Evolutionary conservation across 2,329 filamentous ascomycete species (phyloP).

Genomic region (Ceratocystis huliohia): DNA sequence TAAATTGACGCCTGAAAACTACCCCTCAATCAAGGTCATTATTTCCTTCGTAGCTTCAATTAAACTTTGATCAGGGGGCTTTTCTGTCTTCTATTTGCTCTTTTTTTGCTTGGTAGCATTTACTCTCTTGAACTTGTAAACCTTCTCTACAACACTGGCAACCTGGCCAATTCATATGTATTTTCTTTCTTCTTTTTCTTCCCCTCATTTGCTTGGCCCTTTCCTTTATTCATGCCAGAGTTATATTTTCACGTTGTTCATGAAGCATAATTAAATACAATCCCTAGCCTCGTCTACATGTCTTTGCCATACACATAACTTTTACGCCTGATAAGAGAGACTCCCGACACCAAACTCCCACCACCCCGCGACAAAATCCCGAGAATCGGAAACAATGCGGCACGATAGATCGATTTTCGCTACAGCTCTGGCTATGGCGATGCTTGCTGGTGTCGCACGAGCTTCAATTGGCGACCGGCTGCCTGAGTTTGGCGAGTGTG

Average conservation of each 20-base stretch:
- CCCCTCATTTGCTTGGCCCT: background rate
- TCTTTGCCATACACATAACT: background rate
- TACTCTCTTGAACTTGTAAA: background rate
- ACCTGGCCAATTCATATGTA: background rate
- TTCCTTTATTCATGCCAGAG: background rate
- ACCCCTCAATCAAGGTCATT: background rate
- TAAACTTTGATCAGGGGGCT: background rate
- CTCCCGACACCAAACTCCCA: background rate
- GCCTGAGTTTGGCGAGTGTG: conserved; percentile 76
- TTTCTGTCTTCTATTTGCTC: background rate
- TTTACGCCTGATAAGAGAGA: background rate
- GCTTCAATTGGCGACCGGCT: conserved; percentile 76
- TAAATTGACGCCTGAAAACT: conserved; percentile 2
- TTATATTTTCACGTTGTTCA: background rate
- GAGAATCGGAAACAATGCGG: conserved; percentile 4
- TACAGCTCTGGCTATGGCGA: conserved; percentile 4
- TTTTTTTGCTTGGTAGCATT: too few relatives aligned
- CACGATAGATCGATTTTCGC: background rate
- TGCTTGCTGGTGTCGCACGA: conserved; percentile 30
- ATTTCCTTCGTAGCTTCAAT: background rate
- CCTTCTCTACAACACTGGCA: background rate
- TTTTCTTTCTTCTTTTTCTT: background rate
- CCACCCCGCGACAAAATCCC: background rate
- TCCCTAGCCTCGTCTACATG: conserved; percentile 1
- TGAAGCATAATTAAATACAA: background rate